Percentiles rank a stretch among this genome's conserved stretches.
Evolutionary conservation across 1,284 basidiomycete genomes (phyloP).

Genomic region (Ceraceosorus guamensis): DNA sequence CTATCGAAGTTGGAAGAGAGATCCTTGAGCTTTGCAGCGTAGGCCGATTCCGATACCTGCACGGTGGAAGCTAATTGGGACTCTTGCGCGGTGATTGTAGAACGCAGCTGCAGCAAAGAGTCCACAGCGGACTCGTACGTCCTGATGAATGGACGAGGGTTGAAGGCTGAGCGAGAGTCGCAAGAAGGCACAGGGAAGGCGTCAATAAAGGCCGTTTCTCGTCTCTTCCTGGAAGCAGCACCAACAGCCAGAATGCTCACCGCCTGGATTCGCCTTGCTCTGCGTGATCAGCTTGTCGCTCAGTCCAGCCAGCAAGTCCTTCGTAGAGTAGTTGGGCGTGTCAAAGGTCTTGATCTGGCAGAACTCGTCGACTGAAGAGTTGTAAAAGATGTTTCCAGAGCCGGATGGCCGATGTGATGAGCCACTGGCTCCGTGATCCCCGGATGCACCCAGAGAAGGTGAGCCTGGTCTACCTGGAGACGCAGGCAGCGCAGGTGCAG

Average conservation of each 20-base stretch:
- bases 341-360: conserved; percentile 60
- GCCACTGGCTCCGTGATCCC: too few relatives aligned
- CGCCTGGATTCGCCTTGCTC: conserved; percentile 72
- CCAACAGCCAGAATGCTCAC: conserved; percentile 36
- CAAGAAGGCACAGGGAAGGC: background rate
- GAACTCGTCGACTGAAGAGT: conserved; percentile 59
- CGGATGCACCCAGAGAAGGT: too few relatives aligned
- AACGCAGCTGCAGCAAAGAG: conserved; percentile 71
- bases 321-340: conserved; percentile 81
- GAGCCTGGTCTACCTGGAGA: too few relatives aligned
- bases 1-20: conserved; percentile 80
- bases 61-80: conserved; percentile 88
- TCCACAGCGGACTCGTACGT: conserved; percentile 87
- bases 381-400: conserved; percentile 31
- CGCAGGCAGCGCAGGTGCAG: too few relatives aligned
- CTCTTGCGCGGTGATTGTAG: conserved; percentile 78
- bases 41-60: conserved; percentile 80
- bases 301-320: conserved; percentile 75
- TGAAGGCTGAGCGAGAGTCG: conserved; percentile 56
- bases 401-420: too few relatives aligned
- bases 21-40: conserved; percentile 84
- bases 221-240: conserved; percentile 56
- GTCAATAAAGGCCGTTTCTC: background rate
- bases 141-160: conserved; percentile 83
- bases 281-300: conserved; percentile 77